phyloP scores from a whole-genome alignment of 108 stramenopile species.

The Nitzschia inconspicua region DNA sequence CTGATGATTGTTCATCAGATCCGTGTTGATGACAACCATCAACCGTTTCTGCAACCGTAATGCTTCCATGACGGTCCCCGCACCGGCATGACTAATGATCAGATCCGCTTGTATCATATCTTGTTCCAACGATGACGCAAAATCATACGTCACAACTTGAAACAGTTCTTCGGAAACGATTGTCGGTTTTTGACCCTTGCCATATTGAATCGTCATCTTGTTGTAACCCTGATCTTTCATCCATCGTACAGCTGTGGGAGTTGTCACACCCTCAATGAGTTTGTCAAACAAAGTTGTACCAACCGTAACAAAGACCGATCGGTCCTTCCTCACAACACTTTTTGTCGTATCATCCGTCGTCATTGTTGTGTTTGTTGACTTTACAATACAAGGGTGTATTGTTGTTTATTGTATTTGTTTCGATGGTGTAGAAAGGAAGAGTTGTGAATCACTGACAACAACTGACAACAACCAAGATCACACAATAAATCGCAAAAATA shows the following conservation, averaged over 20 bases:
- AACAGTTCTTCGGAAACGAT: conserved; percentile 1
- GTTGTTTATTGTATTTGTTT: too few relatives aligned
- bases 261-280: conserved; percentile 56
- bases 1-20: conserved; percentile 96
- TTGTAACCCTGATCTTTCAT: conserved; percentile 45
- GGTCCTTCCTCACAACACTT: too few relatives aligned
- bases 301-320: conserved; percentile 95
- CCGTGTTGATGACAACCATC: conserved; percentile 86
- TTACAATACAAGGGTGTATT: too few relatives aligned
- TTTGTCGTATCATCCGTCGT: too few relatives aligned
- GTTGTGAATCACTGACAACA: too few relatives aligned
- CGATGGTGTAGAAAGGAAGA: too few relatives aligned
- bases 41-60: conserved; percentile 41
- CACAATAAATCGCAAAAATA: too few relatives aligned
- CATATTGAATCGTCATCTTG: conserved; percentile 73
- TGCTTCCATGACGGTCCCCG: conserved; percentile 90
- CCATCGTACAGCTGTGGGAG: conserved; percentile 46
- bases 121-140: conserved; percentile 57
- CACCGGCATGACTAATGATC: conserved; percentile 91
- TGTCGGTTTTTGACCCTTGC: conserved; percentile 50
- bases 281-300: conserved; percentile 92
- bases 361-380: too few relatives aligned
- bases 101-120: conserved; percentile 86
- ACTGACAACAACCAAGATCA: too few relatives aligned
- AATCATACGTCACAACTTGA: conserved; percentile 53